Percentiles rank a stretch among this genome's conserved stretches.
Evolutionary conservation across 805 yeast species (phyloP).

Genomic region (Starmerella apicola): DNA sequence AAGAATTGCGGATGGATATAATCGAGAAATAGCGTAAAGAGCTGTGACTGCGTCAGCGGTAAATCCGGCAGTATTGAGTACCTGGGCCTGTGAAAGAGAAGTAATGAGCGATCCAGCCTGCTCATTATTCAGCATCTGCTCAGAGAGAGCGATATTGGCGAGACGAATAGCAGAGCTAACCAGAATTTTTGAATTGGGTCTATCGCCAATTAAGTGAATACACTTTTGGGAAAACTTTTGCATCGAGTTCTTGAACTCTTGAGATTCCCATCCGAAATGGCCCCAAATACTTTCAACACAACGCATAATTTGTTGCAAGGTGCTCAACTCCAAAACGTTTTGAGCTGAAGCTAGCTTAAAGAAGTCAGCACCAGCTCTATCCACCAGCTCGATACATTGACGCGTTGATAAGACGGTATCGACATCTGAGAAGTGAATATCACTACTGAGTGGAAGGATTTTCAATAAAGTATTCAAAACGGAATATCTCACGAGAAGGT

Average conservation of each 20-base stretch:
- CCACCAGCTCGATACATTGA: not conserved
- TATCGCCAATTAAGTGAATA: conserved; percentile 1
- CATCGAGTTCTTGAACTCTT: not conserved
- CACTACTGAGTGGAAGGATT: not conserved
- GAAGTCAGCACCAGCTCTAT: conserved; percentile 1
- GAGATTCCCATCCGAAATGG: not conserved
- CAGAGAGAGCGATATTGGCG: conserved; percentile 3
- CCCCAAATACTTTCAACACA: conserved; percentile 14
- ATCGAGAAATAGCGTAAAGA: not conserved
- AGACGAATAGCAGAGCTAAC: conserved; percentile 13
- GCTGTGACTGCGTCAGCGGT: conserved; percentile 4
- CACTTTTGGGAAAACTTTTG: conserved; percentile 6
- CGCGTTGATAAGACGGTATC: not conserved
- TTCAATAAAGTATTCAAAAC: conserved; percentile 7
- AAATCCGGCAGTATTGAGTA: conserved; percentile 4
- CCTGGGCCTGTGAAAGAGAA: conserved; percentile 2
- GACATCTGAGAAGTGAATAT: not conserved
- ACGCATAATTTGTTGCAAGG: conserved; percentile 16
- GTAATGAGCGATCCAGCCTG: not conserved
- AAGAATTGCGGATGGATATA: not conserved
- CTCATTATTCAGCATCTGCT: conserved; percentile 3
- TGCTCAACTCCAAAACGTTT: conserved; percentile 13
- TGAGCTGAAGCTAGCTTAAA: not conserved
- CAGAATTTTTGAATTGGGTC: conserved; percentile 14
- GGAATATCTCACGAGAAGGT: conserved; percentile 4